Conservation (phyloP, 1,284 basidiomycete species). For the Boletellus dicymbophilus region DNA sequence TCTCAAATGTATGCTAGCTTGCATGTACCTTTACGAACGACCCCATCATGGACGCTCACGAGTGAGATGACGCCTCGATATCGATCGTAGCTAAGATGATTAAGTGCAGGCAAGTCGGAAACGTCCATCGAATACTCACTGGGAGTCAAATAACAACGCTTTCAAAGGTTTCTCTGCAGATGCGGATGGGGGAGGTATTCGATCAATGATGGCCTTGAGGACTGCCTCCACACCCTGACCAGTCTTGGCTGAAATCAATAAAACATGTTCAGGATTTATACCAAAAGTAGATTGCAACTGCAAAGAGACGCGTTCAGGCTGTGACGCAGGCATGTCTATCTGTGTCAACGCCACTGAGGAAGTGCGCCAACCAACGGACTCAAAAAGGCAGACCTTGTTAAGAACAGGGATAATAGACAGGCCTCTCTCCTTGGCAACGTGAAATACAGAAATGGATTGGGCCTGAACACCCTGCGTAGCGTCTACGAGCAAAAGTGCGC, state of each 20-base stretch:
- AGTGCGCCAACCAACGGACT: background rate
- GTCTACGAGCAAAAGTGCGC: slow-evolving; percentile 90
- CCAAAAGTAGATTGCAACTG: slow-evolving; percentile 86
- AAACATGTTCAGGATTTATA: slow-evolving; percentile 69
- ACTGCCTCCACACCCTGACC: slow-evolving; percentile 81
- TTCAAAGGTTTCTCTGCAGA: slow-evolving; percentile 60
- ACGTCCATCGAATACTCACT: slow-evolving; percentile 48
- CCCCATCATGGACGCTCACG: slow-evolving; percentile 74
- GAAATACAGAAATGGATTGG: slow-evolving; percentile 95
- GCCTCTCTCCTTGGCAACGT: slow-evolving; percentile 82
- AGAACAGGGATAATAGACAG: slow-evolving; percentile 90
- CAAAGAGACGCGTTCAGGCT: slow-evolving; percentile 75
- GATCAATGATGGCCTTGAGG: slow-evolving; percentile 78
- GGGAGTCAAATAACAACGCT: slow-evolving; percentile 92
- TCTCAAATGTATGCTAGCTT: background rate
- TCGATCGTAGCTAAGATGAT: slow-evolving; percentile 79
- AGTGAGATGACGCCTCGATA: slow-evolving; percentile 97
- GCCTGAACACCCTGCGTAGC: slow-evolving; percentile 98
- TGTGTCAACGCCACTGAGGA: slow-evolving; percentile 29
- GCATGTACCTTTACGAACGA: slow-evolving; percentile 59
- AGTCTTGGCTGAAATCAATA: slow-evolving; percentile 91
- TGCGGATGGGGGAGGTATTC: slow-evolving; percentile 77
- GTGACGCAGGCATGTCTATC: slow-evolving; percentile 89
- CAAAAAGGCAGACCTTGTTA: slow-evolving; percentile 73
- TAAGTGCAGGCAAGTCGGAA: background rate